A percentile compares a stretch with the other conserved stretches of the same genome.
Evolutionary conservation across 495 filamentous ascomycete genomes (phyloP).

Genomic region (Penicillium antarcticum): DNA sequence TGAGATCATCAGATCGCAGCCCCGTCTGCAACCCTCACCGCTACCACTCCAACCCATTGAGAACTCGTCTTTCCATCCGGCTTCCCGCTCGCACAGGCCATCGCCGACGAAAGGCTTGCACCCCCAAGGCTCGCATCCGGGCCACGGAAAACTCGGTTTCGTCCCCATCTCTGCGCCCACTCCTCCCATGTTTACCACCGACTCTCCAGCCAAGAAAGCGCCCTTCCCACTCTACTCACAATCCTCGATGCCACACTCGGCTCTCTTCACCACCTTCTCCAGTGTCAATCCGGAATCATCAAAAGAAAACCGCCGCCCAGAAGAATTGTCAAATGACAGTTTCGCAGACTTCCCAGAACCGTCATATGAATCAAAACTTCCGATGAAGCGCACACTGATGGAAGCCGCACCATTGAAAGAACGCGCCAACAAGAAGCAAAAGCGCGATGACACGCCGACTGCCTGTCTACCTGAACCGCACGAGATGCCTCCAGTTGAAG

Average conservation of each 20-base stretch:
- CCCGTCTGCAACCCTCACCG: slow-evolving; percentile 43
- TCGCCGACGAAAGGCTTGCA: slow-evolving; percentile 56
- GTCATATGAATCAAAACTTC: slow-evolving; percentile 56
- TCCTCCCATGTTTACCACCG: slow-evolving; percentile 64
- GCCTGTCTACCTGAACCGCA: slow-evolving; percentile 64
- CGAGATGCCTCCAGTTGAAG: slow-evolving; percentile 74
- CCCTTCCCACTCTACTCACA: slow-evolving; percentile 41
- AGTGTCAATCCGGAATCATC: slow-evolving; percentile 39
- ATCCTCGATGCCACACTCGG: slow-evolving; percentile 57
- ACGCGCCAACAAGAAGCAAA: slow-evolving; percentile 59
- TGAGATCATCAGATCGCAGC: slow-evolving; percentile 45
- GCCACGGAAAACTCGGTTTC: slow-evolving; percentile 39
- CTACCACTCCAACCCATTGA: slow-evolving; percentile 49
- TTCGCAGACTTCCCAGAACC: slow-evolving; percentile 53
- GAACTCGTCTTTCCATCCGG: slow-evolving; percentile 50
- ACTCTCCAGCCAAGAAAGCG: slow-evolving; percentile 80
- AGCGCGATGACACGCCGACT: slow-evolving; percentile 44
- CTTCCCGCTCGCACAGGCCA: slow-evolving; percentile 47
- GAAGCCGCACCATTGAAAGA: slow-evolving; percentile 76
- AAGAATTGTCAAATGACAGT: slow-evolving; percentile 46
- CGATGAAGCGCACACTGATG: slow-evolving; percentile 64
- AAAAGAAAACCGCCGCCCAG: slow-evolving; percentile 64
- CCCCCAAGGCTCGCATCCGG: slow-evolving; percentile 34
- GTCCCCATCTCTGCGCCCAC: slow-evolving; percentile 72
- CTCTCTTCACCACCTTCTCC: slow-evolving; percentile 62